Base-by-base conservation (phyloP, 768 basidiomycete species). In the Pholiota molesta region DNA sequence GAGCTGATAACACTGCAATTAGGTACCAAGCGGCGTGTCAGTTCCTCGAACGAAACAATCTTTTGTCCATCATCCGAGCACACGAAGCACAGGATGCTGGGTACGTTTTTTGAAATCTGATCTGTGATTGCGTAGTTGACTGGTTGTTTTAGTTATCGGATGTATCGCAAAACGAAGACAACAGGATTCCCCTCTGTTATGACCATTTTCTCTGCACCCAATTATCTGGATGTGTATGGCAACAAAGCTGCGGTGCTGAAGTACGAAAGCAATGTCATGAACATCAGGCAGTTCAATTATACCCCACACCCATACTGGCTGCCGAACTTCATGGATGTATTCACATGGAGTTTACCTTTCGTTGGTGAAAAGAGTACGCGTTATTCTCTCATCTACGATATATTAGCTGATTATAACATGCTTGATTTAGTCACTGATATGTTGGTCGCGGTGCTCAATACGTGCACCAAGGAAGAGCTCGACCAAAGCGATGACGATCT, bases 311-410 rank as follows among this genome's bases (percentile, higher is more conserved):
- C 90, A 8, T 99, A 98, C 73, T 99, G 97, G 97, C 79, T 99
- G 57, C 97, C 97, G 4, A 99, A 99, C 75, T 99, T 99, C 71
- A 98, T 99, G 96, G 97, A 99, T 69, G 96, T 96, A 23, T 99
- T 99, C 73, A 98, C 97, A 0, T 99, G 97, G 97, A 93, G 91
- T 80, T 76, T 99, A 62, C 97, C 97, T 0, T 99, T 99, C 71
- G 97, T 99, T 7, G 97, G 96, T 65, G 92, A 96, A 76, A 99
- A 99, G 78, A 99, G 97, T 94, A 68, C 66, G 86, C 80, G 14
- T 39, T 39, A 11, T 10, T 29, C 11, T 35, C 19, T 49, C 23
- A 16, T 31, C 16, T 42, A 35, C 7, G 14, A 57, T 21, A 37
- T n/a, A 13, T 28, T 59, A 28, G 29, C 54, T 59, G 21, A 61